Evolutionary conservation across 1,284 basidiomycete species (phyloP), one percentile per base, ranked within the genome.

Genomic region (Marasmius sp.): DNA sequence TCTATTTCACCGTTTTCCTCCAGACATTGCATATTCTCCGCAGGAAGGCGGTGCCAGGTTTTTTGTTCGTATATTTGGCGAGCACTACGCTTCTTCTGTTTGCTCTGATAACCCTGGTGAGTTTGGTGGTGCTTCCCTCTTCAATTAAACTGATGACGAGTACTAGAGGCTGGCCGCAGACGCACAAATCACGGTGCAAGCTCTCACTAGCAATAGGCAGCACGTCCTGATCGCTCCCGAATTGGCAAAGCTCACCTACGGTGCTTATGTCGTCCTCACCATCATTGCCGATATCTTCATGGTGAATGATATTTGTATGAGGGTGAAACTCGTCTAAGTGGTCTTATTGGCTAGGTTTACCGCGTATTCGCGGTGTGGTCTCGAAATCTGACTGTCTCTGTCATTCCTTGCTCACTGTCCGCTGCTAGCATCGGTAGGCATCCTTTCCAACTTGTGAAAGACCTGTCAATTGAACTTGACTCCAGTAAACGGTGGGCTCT

Each of bases 231-330:
- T 47, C 39, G 47, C 36, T 63, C 57, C 38, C 52, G 61, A 33
- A 63, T 55, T 33, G 61, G 58, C 4, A 41, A 59, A 60, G 61
- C 57, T 59, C 33, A 63, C 58, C 43, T 60, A 58, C 16, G 58
- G 58, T 8, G 56, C 61, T 6, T 63, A 63, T 49, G 51, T 63
- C 34, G 57, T 53, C 27, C 41, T 63, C 18, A 63, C 61, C 33
- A 39, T 63, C 20, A 53, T 63, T 20, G 61, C 61, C n/a, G 61
- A 63, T 27, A 41, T 63, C 27, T 63, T 63, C 22, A 60, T 63
- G 27, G 27, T 27, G 27, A 27, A 27, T 27, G 27, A 27, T 27
- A 27, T 27, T 27, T 27, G 5, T 27, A 27, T 27, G 27, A 27
- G 5, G 27, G 27, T 2, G 27, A 27, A 27, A 27, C 5, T 27